phyloP scores from a whole-genome alignment of 768 basidiomycete genomes.

The Rhizopogon salebrosus region DNA sequence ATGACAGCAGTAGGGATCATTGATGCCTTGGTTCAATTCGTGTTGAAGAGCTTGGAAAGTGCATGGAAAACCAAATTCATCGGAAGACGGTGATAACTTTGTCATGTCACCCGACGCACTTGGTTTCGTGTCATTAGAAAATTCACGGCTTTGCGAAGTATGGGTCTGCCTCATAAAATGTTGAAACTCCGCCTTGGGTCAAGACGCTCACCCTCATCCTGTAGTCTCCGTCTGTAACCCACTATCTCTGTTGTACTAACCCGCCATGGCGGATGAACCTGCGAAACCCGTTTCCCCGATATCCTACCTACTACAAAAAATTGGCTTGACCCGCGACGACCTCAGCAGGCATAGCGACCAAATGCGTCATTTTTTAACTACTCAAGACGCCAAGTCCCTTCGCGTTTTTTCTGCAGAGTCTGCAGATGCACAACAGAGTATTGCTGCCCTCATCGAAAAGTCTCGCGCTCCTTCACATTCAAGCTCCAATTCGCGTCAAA shows the following conservation, averaged over 20 bases:
- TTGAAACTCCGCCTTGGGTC: not conserved
- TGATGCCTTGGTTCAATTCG: not conserved
- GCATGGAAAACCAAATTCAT: not conserved
- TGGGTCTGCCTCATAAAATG: too few relatives aligned
- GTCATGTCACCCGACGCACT: too few relatives aligned
- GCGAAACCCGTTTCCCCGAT: constrained; percentile 54
- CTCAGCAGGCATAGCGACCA: constrained; percentile 65
- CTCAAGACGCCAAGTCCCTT: constrained; percentile 42
- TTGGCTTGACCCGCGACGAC: constrained; percentile 77
- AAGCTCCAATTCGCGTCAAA: constrained; percentile 42
- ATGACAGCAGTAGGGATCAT: not conserved
- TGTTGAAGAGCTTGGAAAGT: not conserved
- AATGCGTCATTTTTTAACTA: constrained; percentile 74
- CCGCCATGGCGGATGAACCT: constrained; percentile 16
- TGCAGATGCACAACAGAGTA: constrained; percentile 31
- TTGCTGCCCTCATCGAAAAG: constrained; percentile 32
- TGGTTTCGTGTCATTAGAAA: too few relatives aligned
- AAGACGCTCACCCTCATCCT: not conserved
- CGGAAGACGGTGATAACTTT: too few relatives aligned
- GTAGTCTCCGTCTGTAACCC: not conserved
- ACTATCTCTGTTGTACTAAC: not conserved
- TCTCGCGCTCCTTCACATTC: constrained; percentile 40
- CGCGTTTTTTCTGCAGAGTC: constrained; percentile 34
- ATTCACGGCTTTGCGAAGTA: too few relatives aligned
- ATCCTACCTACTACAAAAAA: constrained; percentile 61